Percentiles rank a stretch among this genome's conserved stretches.
Evolutionary conservation across 2,329 filamentous ascomycete genomes (phyloP).

Genomic region (Aspergillus pseudotamarii): DNA sequence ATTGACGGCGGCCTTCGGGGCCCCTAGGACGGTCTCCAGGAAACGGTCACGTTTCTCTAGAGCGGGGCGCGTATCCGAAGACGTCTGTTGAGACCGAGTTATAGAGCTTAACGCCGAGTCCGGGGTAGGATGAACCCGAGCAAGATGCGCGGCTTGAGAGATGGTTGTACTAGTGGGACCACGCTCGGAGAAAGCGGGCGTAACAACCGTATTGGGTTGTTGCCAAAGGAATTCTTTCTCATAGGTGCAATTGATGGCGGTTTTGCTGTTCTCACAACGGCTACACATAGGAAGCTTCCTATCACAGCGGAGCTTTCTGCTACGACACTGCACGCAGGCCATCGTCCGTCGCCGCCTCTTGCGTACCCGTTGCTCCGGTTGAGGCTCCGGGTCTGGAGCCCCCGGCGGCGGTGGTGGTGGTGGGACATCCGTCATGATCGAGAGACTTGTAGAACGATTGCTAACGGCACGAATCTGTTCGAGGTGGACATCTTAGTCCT

Average conservation of each 20-base stretch:
- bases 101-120: slow-evolving; percentile 34
- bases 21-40: slow-evolving; percentile 38
- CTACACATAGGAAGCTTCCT: slow-evolving; percentile 45
- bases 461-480: not conserved
- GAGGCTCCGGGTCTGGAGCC: slow-evolving; percentile 10
- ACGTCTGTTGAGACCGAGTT: slow-evolving; percentile 27
- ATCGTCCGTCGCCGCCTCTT: slow-evolving; percentile 44
- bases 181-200: slow-evolving; percentile 29
- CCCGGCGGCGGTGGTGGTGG: slow-evolving; percentile 6
- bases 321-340: slow-evolving; percentile 46
- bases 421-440: slow-evolving; percentile 19
- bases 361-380: slow-evolving; percentile 31
- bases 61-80: slow-evolving; percentile 13
- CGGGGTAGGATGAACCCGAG: slow-evolving; percentile 31
- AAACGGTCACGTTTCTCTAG: slow-evolving; percentile 35
- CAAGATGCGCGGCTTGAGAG: slow-evolving; percentile 21
- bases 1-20: slow-evolving; percentile 36
- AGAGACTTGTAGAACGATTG: not conserved
- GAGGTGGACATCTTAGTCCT: not conserved
- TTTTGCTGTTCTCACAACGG: slow-evolving; percentile 42
- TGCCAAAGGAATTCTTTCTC: slow-evolving; percentile 45
- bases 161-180: slow-evolving; percentile 20
- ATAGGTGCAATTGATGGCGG: slow-evolving; percentile 41
- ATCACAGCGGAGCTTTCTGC: slow-evolving; percentile 47
- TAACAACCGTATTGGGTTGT: slow-evolving; percentile 38